Evolutionary conservation across 306 rosid genomes (phyloP).

Genomic region (Rosa persica): DNA sequence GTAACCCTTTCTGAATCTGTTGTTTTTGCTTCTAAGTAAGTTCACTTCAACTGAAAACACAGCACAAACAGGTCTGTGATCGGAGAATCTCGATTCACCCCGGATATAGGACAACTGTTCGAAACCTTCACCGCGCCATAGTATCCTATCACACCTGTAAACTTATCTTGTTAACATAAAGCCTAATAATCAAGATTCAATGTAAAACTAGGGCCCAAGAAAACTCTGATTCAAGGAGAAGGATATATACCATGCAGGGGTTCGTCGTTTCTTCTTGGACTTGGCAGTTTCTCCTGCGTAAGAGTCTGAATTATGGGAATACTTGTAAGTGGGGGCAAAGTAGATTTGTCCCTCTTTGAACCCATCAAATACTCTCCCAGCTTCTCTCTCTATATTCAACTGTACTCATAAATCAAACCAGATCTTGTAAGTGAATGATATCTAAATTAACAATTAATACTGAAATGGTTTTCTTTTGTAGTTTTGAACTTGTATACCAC

Average conservation of each 20-base stretch:
- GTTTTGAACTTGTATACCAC: neutral
- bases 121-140: conserved; percentile 76
- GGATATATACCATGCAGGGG: conserved; percentile 72
- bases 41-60: conserved; percentile 74
- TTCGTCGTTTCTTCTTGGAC: conserved; percentile 84
- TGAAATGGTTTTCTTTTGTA: neutral
- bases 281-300: conserved; percentile 80
- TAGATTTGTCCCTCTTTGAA: conserved; percentile 65
- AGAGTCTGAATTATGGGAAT: conserved; percentile 76
- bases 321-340: conserved; percentile 88
- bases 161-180: neutral
- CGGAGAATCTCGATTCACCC: conserved; percentile 84
- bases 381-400: conserved; percentile 81
- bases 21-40: conserved; percentile 45
- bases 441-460: neutral
- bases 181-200: neutral
- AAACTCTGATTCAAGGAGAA: neutral
- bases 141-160: conserved; percentile 81
- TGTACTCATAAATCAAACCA: conserved; percentile 16
- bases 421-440: neutral
- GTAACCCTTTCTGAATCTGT: conserved; percentile 63
- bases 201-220: neutral
- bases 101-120: conserved; percentile 70
- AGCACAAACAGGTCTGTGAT: conserved; percentile 79
- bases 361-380: conserved; percentile 69